Evolutionary conservation across 805 yeast genomes (phyloP), one percentile per base, ranked within the genome.

Genomic region (Candida quercuum): DNA sequence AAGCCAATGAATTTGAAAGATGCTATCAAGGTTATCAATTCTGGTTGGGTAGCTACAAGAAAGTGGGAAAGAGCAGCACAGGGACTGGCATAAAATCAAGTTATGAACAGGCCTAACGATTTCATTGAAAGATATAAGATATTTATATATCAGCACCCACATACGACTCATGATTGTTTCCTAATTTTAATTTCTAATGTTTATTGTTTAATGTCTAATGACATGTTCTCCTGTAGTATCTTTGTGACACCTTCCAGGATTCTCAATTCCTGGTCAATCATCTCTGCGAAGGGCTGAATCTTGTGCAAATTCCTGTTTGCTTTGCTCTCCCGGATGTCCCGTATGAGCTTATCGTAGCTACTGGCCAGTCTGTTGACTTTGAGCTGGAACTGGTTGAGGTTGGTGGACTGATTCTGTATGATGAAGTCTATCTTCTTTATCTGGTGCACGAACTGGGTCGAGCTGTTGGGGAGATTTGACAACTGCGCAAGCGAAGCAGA

Each of bases 21-120:
- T 56, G 76, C 84, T 29, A 56, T 87, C 36, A 72, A 72, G 46
- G 74, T 89, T 18, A 72, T 89, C 29, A 78, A 86, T 50, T 75
- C 83, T 4, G 96, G 96, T 15, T 89, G 98, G 98, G 70, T 72
- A 13, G 80, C 78, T 42, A 77, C 77, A 17, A 86, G 81, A 35
- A 75, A 77, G 47, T 89, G 93, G 91, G 81, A 74, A 40, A 61
- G 67, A 24, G 73, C 73, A 6, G 60, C 67, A 2, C 61, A 57
- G 17, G 69, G 67, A 51, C 58, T 39, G 43, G 54, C 45, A 27
- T 49, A 30, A 26, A 11, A 22, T 22, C n/a, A n/a, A n/a, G n/a
- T n/a, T n/a, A n/a, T n/a, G n/a, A 22, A 43, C 39, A 39, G 39
- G n/a, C 4, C 22, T 21, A 28, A 22, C 25, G 13, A 30, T 30